These are phyloP conservation scores for Solanum chmielewskii DNA, from an alignment of 257 asterid genomes.

Conservation along the genomic window DNA sequence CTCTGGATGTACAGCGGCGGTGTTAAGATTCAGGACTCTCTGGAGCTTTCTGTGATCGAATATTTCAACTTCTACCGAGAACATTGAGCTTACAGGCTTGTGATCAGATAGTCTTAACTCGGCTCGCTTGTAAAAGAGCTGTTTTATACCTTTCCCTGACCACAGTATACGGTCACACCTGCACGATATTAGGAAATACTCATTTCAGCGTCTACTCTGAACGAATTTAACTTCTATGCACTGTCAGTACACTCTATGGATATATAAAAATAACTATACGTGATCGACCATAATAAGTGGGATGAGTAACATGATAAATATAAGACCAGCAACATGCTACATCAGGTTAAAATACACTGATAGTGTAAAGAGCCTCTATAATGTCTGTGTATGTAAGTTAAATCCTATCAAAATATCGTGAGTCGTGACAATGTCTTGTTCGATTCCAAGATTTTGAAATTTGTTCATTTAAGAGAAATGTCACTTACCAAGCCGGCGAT, in stretches of 20 bases:
- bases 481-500: slow-evolving; percentile 88
- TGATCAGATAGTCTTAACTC: slow-evolving; percentile 81
- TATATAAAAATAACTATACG: background rate
- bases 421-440: background rate
- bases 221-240: background rate
- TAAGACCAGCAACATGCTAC: background rate
- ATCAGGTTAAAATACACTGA: background rate
- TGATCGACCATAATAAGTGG: background rate
- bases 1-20: background rate
- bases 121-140: slow-evolving; percentile 48
- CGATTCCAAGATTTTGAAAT: background rate
- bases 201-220: background rate
- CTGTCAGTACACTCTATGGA: background rate
- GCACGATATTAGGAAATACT: background rate
- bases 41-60: slow-evolving; percentile 73
- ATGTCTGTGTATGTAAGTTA: background rate
- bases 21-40: slow-evolving; percentile 62
- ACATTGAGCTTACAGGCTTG: slow-evolving; percentile 78
- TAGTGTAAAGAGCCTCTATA: no score
- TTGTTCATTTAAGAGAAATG: background rate
- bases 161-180: slow-evolving; percentile 97
- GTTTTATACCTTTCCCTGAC: slow-evolving; percentile 71
- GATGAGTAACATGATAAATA: background rate
- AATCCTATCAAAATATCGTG: background rate
- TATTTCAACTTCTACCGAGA: slow-evolving; percentile 73